Conservation (phyloP, 495 filamentous ascomycete species). For the Podospora pseudopauciseta region DNA sequence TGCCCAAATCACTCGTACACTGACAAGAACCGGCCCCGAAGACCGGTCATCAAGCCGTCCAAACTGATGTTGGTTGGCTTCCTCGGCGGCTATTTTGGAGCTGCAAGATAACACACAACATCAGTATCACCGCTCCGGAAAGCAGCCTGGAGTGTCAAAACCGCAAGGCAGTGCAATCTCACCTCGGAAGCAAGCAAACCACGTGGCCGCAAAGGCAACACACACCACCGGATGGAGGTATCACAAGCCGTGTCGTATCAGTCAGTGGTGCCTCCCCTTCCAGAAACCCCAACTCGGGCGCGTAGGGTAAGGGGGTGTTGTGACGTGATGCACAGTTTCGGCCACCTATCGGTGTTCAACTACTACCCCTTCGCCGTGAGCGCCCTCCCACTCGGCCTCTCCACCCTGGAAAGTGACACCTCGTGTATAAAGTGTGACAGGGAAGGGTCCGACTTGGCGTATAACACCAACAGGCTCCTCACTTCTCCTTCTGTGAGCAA, state of each 20-base stretch:
- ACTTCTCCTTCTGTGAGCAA: conserved; percentile 14
- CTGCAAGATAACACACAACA: background rate
- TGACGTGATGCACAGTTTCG: background rate
- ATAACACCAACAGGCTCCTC: conserved; percentile 12
- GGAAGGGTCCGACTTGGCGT: conserved; percentile 13
- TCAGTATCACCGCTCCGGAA: background rate
- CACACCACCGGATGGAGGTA: background rate
- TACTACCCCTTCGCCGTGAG: background rate
- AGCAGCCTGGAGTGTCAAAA: background rate
- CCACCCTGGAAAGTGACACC: conserved; percentile 2
- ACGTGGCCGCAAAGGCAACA: background rate
- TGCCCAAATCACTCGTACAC: background rate
- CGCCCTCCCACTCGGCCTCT: background rate
- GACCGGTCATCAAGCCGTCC: background rate
- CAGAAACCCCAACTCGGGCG: background rate
- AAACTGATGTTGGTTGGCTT: background rate
- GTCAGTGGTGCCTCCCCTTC: background rate
- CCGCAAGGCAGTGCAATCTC: background rate
- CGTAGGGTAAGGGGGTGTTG: too few species aligned
- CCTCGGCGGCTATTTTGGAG: background rate
- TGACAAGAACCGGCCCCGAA: background rate
- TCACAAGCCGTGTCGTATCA: background rate
- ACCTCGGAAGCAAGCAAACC: background rate
- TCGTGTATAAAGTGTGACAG: conserved; percentile 12
- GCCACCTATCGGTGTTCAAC: background rate